Evolutionary conservation across 768 basidiomycete species (phyloP), one percentile per base, ranked within the genome.

Genomic region (Leccinum obscurum): DNA sequence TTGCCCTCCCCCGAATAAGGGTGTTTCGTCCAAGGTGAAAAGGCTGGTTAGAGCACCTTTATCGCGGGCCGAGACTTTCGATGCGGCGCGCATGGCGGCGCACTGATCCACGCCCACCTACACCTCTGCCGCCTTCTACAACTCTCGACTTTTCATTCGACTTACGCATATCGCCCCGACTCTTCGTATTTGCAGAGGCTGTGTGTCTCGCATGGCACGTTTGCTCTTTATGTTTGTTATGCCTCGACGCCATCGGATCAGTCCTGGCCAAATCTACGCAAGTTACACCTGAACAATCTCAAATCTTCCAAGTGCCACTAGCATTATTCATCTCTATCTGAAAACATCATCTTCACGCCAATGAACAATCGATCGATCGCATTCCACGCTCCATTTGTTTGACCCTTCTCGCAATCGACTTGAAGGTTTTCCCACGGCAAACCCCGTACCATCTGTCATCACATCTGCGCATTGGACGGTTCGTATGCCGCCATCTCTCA

Each of bases 1-100:
- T 5, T 96, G 93, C 76, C 92, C 92, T 3, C 88, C 91, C 52
- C 86, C 89, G 11, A 85, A 81, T 35, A 90, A 88, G 68, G 77
- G 75, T 44, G 72, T 76, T 49, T 73, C 76, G 22, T 79, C 83
- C 57, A 87, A 87, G 71, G 78, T 75, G 68, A 90, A 86, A 76
- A 86, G 84, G 72, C 62, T 80, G 20, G 76, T 70, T 1, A 79
- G 82, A 41, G 76, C 70, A 30, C 79, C 82, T 13, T 75, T 91
- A 35, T 65, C 74, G 10, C 81, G 88, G 15, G 83, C 88, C 2
- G 89, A 91, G 72, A 90, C 90, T 4, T 90, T 87, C 67, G 85
- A 83, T 14, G 83, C 88, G 5, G 68, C 79, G 26, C 81, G 86
- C 57, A 80, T 88, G 81, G 75, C 75, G 26, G 63, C 66, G 34